Evolutionary conservation across 192 early-diverging fungal genomes (phyloP).

Genomic region (Hyaloraphidium curvatum): DNA sequence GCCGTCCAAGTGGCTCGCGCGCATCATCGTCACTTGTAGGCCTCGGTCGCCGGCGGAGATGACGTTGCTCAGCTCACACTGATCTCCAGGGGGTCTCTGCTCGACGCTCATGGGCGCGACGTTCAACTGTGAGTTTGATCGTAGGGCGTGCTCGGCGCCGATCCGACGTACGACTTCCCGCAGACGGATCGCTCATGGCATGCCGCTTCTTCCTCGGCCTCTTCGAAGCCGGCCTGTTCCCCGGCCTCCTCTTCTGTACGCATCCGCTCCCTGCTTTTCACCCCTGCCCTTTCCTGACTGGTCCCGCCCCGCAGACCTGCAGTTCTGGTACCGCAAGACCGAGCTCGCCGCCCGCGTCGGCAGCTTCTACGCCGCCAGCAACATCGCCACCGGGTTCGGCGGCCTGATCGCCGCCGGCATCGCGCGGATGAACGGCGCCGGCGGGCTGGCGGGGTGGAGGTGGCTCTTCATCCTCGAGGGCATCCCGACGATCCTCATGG

Average conservation of each 20-base stretch:
- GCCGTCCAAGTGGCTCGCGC: slow-evolving; percentile 33
- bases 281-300: too few relatives aligned
- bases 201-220: slow-evolving; percentile 38
- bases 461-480: slow-evolving; percentile 23
- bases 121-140: slow-evolving; percentile 5
- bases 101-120: slow-evolving; percentile 32
- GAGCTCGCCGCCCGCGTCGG: slow-evolving; percentile 34
- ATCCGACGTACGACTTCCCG: too few relatives aligned
- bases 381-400: slow-evolving; percentile 36
- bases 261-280: too few relatives aligned
- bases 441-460: slow-evolving; percentile 35
- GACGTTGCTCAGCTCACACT: too few relatives aligned
- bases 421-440: slow-evolving; percentile 29
- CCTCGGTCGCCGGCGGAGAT: too few relatives aligned
- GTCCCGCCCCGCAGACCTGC: too few relatives aligned
- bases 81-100: too few relatives aligned
- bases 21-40: slow-evolving; percentile 36
- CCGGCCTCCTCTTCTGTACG: slow-evolving; percentile 18
- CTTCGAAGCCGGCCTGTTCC: slow-evolving; percentile 31
- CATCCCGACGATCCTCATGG: slow-evolving; percentile 23
- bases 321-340: slow-evolving; percentile 32
- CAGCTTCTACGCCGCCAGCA: slow-evolving; percentile 27
- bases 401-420: slow-evolving; percentile 40
- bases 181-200: slow-evolving; percentile 22
- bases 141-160: too few relatives aligned